Evolutionary conservation across 345 rosid genomes (phyloP).

Genomic region (Sonneratia alba): DNA sequence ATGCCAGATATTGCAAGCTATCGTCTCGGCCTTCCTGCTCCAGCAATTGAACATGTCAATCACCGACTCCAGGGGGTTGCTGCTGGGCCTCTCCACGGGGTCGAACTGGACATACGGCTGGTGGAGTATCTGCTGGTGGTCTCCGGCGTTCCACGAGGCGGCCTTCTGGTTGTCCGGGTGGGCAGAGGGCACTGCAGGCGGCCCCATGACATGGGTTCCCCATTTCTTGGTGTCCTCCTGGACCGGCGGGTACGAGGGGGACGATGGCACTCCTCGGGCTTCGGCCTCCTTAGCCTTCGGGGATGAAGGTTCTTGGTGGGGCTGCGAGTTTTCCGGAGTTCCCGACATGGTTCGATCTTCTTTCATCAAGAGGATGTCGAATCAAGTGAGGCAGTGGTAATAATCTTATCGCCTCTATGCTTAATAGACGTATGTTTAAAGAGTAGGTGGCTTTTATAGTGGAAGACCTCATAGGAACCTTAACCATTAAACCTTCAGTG

Average conservation of each 20-base stretch:
- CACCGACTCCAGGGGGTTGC: conserved; percentile 61
- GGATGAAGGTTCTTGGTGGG: background rate
- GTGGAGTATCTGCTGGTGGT: conserved; percentile 36
- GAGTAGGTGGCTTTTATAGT: background rate
- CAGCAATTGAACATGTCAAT: conserved; percentile 60
- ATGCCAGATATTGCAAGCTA: conserved; percentile 82
- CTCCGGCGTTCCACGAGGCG: conserved; percentile 64
- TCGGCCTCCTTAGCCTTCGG: conserved; percentile 1
- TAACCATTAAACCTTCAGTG: background rate
- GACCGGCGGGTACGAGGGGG: background rate
- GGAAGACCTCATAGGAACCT: background rate
- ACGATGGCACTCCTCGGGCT: background rate
- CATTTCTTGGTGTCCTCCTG: conserved; percentile 49
- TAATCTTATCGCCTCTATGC: background rate
- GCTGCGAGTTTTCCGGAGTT: background rate
- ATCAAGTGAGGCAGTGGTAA: background rate
- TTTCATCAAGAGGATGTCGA: background rate
- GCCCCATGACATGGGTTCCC: conserved; percentile 83
- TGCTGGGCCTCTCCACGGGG: conserved; percentile 44
- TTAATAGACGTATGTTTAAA: background rate
- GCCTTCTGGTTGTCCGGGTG: conserved; percentile 88
- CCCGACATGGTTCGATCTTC: conserved; percentile 5
- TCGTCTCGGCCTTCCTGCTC: conserved; percentile 70
- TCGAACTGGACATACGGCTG: conserved; percentile 65
- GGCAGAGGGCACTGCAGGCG: conserved; percentile 58